Conservation (phyloP, 768 basidiomycete species). For the Boletus barrowsii region DNA sequence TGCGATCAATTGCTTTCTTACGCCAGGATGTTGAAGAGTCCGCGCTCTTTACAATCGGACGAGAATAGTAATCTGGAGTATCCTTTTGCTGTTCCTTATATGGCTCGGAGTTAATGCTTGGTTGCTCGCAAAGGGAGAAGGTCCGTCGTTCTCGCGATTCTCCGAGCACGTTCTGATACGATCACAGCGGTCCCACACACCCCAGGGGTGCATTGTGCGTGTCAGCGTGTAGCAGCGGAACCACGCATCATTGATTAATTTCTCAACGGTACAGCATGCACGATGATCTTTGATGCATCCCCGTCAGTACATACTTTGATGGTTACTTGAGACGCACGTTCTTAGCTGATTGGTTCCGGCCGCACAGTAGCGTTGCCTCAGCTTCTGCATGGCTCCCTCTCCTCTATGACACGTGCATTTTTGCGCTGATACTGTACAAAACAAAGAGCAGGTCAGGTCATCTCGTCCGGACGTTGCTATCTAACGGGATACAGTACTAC, state of each 20-base stretch:
- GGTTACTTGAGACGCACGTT: background rate
- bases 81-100: constrained; percentile 35
- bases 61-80: constrained; percentile 6
- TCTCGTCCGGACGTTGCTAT: constrained; percentile 25
- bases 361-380: constrained; percentile 26
- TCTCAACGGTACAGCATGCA: constrained; percentile 33
- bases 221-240: constrained; percentile 22
- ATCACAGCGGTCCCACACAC: constrained; percentile 12
- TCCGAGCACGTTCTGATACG: background rate
- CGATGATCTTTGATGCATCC: constrained; percentile 35
- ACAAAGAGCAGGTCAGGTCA: constrained; percentile 22
- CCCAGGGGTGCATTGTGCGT: constrained; percentile 10
- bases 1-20: background rate
- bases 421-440: constrained; percentile 33
- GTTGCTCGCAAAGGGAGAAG: constrained; percentile 48
- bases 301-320: constrained; percentile 16
- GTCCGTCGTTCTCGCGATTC: constrained; percentile 34
- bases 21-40: constrained; percentile 7
- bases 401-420: constrained; percentile 36
- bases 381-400: constrained; percentile 42
- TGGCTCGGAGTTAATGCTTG: constrained; percentile 51
- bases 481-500: constrained; percentile 37
- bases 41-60: constrained; percentile 14
- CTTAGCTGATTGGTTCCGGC: background rate
- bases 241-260: constrained; percentile 18